Evolutionary conservation across 2,329 filamentous ascomycete genomes (phyloP).

Genomic region (Tolypocladium paradoxum): DNA sequence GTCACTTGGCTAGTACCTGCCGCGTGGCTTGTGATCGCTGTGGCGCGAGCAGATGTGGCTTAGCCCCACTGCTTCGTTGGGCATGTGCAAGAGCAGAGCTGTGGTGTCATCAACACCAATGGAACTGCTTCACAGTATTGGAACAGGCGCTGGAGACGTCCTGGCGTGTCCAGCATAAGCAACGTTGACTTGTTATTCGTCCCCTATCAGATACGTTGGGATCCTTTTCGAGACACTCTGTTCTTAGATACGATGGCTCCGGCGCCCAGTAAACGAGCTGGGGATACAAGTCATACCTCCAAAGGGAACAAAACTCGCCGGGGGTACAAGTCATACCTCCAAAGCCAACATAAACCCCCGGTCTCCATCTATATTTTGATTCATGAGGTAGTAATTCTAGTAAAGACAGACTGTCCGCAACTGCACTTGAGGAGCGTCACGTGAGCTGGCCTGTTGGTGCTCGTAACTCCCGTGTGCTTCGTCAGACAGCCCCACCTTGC

Average conservation of each 20-base stretch:
- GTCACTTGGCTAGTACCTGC: background rate
- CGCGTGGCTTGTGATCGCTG: background rate
- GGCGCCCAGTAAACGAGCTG: no score
- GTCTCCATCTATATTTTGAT: background rate
- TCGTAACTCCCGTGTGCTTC: background rate
- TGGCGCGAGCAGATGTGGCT: background rate
- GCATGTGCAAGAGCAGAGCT: no score
- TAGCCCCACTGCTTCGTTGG: background rate
- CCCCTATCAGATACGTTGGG: background rate
- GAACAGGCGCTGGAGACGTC: background rate
- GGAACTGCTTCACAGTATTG: background rate
- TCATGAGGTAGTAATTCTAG: background rate
- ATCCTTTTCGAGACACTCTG: no score
- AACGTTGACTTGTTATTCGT: background rate
- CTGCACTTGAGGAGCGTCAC: background rate
- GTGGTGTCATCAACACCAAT: background rate
- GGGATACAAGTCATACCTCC: background rate
- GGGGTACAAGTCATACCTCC: background rate
- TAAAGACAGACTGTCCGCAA: background rate
- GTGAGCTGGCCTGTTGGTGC: background rate
- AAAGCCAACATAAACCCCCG: background rate
- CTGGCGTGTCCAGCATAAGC: background rate
- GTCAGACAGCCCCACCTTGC: slow-evolving; percentile 1
- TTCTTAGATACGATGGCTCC: no score
- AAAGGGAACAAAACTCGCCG: no score